Evolutionary conservation across 768 basidiomycete genomes (phyloP).

Genomic region (Tylopilus vinaceipallidus): DNA sequence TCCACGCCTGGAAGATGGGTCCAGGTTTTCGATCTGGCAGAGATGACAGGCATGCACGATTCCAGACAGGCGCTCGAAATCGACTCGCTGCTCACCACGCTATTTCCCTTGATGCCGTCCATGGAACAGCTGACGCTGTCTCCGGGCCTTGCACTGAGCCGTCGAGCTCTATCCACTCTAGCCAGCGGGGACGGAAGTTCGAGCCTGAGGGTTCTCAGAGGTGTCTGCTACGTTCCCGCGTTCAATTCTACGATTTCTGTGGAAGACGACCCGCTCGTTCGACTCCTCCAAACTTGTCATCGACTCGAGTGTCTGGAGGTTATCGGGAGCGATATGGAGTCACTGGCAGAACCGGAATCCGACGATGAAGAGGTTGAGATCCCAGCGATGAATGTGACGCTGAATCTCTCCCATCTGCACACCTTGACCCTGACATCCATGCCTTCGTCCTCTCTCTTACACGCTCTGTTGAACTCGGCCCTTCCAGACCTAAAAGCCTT

Average conservation of each 20-base stretch:
- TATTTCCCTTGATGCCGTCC: constrained; percentile 71
- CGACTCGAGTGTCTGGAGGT: constrained; percentile 65
- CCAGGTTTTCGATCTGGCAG: constrained; percentile 68
- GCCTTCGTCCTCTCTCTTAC: constrained; percentile 62
- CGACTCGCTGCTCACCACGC: constrained; percentile 59
- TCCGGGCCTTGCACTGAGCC: constrained; percentile 57
- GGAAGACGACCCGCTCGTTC: constrained; percentile 55
- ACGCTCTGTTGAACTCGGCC: constrained; percentile 53
- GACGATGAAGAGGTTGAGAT: constrained; percentile 16
- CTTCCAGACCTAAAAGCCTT: constrained; percentile 65
- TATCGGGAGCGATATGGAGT: constrained; percentile 57
- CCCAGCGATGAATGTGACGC: constrained; percentile 33
- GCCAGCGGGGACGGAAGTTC: constrained; percentile 48
- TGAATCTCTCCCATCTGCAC: constrained; percentile 57
- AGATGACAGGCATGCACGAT: constrained; percentile 42
- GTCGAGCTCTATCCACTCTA: constrained; percentile 53
- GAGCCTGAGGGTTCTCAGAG: constrained; percentile 51
- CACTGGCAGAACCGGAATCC: constrained; percentile 43
- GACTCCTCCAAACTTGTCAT: constrained; percentile 51
- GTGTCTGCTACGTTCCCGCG: constrained; percentile 49
- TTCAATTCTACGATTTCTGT: constrained; percentile 23
- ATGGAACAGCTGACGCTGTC: constrained; percentile 53
- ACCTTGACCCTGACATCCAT: constrained; percentile 64
- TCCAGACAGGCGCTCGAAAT: constrained; percentile 47
- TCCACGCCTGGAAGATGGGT: constrained; percentile 90